Evolutionary conservation across 805 yeast genomes (phyloP), one percentile per base, ranked within the genome.

Genomic region (Nakazawaea populi): DNA sequence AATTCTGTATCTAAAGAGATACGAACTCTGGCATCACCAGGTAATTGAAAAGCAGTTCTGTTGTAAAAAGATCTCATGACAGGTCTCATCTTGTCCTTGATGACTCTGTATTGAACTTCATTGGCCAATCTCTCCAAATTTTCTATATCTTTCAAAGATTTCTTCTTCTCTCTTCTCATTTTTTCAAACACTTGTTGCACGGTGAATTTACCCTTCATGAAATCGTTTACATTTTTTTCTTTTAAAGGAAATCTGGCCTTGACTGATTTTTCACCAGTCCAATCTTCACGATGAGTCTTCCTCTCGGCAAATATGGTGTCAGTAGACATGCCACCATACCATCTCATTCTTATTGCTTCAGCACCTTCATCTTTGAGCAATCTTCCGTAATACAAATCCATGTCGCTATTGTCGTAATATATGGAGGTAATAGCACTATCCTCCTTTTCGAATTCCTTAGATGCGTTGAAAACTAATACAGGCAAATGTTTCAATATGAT

Each of bases 21-120:
- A 75, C 99, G 90, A 40, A 94, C 99, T 63, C 99, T 82, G 6
- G 99, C 99, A 69, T 94, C 99, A 53, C 99, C 99, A 5, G 99
- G 99, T 52, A 94, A 79, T 74, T 94, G 99, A 80, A 94, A 94
- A 2, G 99, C 99, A 37, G 99, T 94, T 76, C 99, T 87, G 70
- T 91, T 90, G 72, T 94, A 94, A 68, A 94, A 94, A 0, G 97
- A 88, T 69, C 99, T 82, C 71, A 89, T 87, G 42, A 90, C 97
- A 1, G 99, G 99, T 63, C 97, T 80, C 67, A 87, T 75, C 67
- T 84, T 85, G 65, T 85, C 85, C 64, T 87, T 87, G 58, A 94
- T 69, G 55, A 89, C 86, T 44, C 47, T 44, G 68, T 92, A 94
- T 71, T 94, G 99, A 42, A 88, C 87, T 68, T 94, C 99, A 52